Conservation (phyloP, 805 yeast species). For the Starmerella asiatica region DNA sequence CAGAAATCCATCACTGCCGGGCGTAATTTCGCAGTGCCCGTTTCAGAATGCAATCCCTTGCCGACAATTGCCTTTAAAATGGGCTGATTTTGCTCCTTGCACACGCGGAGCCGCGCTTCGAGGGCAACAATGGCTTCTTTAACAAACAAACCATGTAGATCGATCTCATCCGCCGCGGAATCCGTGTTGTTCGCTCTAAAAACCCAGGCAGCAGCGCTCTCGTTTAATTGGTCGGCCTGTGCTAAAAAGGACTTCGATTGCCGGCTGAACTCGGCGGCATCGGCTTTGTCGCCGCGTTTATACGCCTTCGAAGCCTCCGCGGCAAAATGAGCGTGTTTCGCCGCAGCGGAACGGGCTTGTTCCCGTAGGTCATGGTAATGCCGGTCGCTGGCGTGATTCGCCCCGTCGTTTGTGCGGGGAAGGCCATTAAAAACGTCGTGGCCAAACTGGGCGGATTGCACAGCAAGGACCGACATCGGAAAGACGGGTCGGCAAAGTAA, state of each 20-base stretch:
- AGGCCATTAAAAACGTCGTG: slow-evolving; percentile 4
- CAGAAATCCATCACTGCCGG: slow-evolving; percentile 81
- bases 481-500: neutral
- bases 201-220: slow-evolving; percentile 51
- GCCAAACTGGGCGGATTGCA: slow-evolving; percentile 8
- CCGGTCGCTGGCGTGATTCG: slow-evolving; percentile 30
- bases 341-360: slow-evolving; percentile 54
- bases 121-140: slow-evolving; percentile 73
- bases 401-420: slow-evolving; percentile 22
- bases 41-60: slow-evolving; percentile 72
- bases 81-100: slow-evolving; percentile 11
- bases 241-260: slow-evolving; percentile 46
- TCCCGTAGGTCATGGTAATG: slow-evolving; percentile 48
- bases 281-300: slow-evolving; percentile 53
- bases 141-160: slow-evolving; percentile 81
- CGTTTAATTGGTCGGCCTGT: slow-evolving; percentile 56
- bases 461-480: slow-evolving; percentile 9
- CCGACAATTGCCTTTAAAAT: slow-evolving; percentile 66
- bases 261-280: slow-evolving; percentile 61
- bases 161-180: slow-evolving; percentile 74
- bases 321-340: slow-evolving; percentile 42
- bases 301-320: slow-evolving; percentile 66
- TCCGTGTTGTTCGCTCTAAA: slow-evolving; percentile 81
- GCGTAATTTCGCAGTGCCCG: slow-evolving; percentile 73
- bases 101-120: slow-evolving; percentile 54